These are phyloP conservation scores for Pseudognaphalium luteoalbum DNA, from an alignment of 129 eudicot species.

Conservation along the genomic window DNA sequence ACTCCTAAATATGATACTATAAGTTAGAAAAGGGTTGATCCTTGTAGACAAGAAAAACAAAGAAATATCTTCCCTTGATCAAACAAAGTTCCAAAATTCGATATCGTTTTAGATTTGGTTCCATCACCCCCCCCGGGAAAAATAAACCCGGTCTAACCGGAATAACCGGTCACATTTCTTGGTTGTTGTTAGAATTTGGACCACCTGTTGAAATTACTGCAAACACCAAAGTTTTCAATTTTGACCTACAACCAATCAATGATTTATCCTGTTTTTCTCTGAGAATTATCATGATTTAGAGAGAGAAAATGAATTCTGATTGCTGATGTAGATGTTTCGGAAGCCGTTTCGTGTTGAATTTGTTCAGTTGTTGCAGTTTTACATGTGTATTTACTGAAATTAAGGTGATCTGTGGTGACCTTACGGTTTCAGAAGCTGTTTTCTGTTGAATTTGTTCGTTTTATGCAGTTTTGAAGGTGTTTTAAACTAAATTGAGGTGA, in stretches of 20 bases:
- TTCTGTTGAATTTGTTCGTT: constrained; percentile 22
- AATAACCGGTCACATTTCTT: constrained; percentile 30
- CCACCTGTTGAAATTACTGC: constrained; percentile 46
- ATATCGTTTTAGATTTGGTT: constrained; percentile 14
- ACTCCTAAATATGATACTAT: background rate
- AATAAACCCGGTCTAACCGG: constrained; percentile 29
- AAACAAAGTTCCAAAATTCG: constrained; percentile 26
- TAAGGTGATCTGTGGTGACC: background rate
- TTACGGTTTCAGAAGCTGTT: background rate
- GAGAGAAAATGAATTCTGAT: constrained; percentile 32
- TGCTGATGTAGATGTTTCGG: constrained; percentile 15
- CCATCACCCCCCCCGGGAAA: background rate
- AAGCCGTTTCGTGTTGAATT: constrained; percentile 15
- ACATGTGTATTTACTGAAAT: background rate
- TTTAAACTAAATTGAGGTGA: constrained; percentile 22
- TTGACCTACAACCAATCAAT: constrained; percentile 37
- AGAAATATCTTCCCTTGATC: background rate
- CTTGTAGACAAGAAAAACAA: background rate
- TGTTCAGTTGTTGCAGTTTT: background rate
- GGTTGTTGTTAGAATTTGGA: constrained; percentile 34
- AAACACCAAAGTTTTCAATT: constrained; percentile 16
- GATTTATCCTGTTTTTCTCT: constrained; percentile 31
- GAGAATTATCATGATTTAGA: constrained; percentile 22
- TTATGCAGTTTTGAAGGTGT: constrained; percentile 8
- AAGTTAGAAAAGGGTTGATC: background rate